Evolutionary conservation across 2,329 filamentous ascomycete genomes (phyloP).

Genomic region (Hypoxylon sp.): DNA sequence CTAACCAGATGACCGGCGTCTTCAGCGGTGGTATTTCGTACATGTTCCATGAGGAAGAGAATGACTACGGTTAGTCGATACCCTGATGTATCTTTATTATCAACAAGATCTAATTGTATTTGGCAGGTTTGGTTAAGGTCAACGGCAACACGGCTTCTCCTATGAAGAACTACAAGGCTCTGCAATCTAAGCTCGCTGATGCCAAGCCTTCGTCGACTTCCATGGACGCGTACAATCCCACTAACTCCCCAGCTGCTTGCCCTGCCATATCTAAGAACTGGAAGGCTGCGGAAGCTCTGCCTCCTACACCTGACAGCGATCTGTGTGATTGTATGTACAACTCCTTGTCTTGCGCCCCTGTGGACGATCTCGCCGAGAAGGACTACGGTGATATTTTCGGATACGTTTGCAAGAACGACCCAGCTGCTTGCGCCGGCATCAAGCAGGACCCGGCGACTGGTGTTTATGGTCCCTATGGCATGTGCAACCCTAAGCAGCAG

Average conservation of each 20-base stretch:
- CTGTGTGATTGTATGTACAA: slow-evolving; percentile 81
- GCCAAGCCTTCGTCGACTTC: slow-evolving; percentile 72
- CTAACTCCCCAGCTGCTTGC: slow-evolving; percentile 75
- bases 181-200: slow-evolving; percentile 73
- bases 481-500: slow-evolving; percentile 73
- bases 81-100: not conserved
- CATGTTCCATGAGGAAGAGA: slow-evolving; percentile 85
- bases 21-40: slow-evolving; percentile 88
- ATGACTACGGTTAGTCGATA: slow-evolving; percentile 71
- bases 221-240: slow-evolving; percentile 72
- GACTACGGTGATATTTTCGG: slow-evolving; percentile 65
- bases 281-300: slow-evolving; percentile 73
- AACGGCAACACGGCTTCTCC: slow-evolving; percentile 67
- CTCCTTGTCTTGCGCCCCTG: slow-evolving; percentile 74
- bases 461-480: slow-evolving; percentile 74
- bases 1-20: slow-evolving; percentile 76
- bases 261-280: slow-evolving; percentile 71
- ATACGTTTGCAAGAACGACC: slow-evolving; percentile 60
- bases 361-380: slow-evolving; percentile 65
- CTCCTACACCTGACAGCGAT: slow-evolving; percentile 77
- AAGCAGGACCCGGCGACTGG: slow-evolving; percentile 67
- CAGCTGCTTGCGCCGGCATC: slow-evolving; percentile 69
- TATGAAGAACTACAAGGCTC: slow-evolving; percentile 74
- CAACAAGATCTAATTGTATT: slow-evolving; percentile 4
- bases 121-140: slow-evolving; percentile 65